Base-by-base conservation (phyloP, 1,284 basidiomycete species). In the Heterobasidion occidentale region DNA sequence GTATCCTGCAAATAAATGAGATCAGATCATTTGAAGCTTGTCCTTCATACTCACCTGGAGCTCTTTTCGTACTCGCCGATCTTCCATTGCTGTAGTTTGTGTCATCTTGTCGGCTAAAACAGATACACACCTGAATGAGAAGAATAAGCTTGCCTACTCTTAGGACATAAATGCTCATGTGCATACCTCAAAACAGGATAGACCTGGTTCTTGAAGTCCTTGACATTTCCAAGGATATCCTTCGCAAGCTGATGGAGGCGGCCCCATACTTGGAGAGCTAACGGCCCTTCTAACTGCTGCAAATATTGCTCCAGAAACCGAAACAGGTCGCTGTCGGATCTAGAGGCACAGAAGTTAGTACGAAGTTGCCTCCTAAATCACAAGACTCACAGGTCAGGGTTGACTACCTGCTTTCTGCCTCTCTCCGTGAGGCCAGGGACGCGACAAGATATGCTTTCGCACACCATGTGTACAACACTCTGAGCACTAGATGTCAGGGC, bases 241-340 rank as follows among this genome's bases (percentile, higher is more conserved):
- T 90, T 94, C 9, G 86, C 83, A 36, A 98, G 77, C 38, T 86
- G 80, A 60, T 92, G 76, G 65, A 89, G 87, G 17, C 90, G 80
- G 54, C 75, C 74, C 95, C 96, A 98, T 7, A 98, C 90, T 71
- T 98, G 96, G 5, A 93, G 77, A 1, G 92, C 93, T 19, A 95
- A 76, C 0, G 93, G 90, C 1, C 92, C 91, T 68, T 98, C 95
- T 51, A 99, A 72, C 7, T 87, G 81, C 19, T 73, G 72, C n/a
- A 97, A 70, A 66, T 98, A 98, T 56, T 86, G 83, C 63, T 98
- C 94, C 38, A 98, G 76, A 70, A 98, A 98, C 44, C 77, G 80
- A 74, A 94, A 93, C 19, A 94, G 65, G 9, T 78, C 77, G 11
- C 70, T 69, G 59, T 92, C 90, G 20, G 80, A 77, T 56, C 90